These are phyloP conservation scores for Plenodomus biglobosus DNA, from an alignment of 2,329 filamentous ascomycete species.

Conservation along the genomic window DNA sequence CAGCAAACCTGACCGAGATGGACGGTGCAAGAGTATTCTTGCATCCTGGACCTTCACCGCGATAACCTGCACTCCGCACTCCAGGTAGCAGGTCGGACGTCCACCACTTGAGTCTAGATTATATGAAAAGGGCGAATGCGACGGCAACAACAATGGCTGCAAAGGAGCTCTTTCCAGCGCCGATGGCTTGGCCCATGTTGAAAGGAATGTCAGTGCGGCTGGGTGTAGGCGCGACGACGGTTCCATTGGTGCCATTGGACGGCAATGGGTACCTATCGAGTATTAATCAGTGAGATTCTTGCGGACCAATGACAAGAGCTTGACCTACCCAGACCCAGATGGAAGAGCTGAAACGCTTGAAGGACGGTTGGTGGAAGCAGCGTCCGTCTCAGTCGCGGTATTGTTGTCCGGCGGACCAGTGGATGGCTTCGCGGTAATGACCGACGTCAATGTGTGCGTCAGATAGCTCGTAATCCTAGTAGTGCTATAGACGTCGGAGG, in stretches of 20 bases:
- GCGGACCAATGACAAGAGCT: background rate
- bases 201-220: constrained; percentile 25
- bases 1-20: constrained; percentile 19
- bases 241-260: constrained; percentile 24
- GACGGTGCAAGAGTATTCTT: constrained; percentile 20
- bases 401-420: constrained; percentile 8
- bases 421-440: constrained; percentile 15
- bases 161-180: constrained; percentile 27
- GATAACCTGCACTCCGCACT: constrained; percentile 11
- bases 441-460: constrained; percentile 25
- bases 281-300: background rate
- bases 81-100: constrained; percentile 7
- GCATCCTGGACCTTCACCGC: constrained; percentile 14
- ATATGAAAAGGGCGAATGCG: constrained; percentile 31
- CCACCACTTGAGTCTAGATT: constrained; percentile 3
- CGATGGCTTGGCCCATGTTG: constrained; percentile 27
- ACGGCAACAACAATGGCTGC: constrained; percentile 31
- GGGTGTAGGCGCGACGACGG: constrained; percentile 25
- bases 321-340: constrained; percentile 32
- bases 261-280: constrained; percentile 17
- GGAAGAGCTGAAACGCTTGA: constrained; percentile 21
- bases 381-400: constrained; percentile 19
- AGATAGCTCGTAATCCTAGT: constrained; percentile 30
- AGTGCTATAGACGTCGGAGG: constrained; percentile 19
- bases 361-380: constrained; percentile 20